phyloP scores from a whole-genome alignment of 257 asterid genomes.

The Solanum sejunctum region DNA sequence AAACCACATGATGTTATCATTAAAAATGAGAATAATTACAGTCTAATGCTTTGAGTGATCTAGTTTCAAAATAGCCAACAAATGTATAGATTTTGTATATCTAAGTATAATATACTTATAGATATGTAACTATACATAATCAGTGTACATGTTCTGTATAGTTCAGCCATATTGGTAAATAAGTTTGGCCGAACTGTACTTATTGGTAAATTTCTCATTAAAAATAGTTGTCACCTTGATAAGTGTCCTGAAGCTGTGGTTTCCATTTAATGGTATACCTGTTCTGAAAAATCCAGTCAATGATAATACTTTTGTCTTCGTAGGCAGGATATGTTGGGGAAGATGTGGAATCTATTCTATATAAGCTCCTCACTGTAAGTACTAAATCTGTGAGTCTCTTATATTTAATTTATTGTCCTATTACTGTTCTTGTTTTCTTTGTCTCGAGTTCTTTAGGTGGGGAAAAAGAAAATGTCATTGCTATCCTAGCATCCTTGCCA shows the following conservation, averaged over 20 bases:
- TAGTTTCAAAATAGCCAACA: not conserved
- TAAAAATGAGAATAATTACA: not conserved
- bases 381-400: not conserved
- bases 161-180: not conserved
- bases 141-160: not conserved
- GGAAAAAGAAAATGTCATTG: not conserved
- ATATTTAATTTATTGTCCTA: not conserved
- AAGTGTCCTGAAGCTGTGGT: not conserved
- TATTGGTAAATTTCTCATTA: not conserved
- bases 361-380: conserved; percentile 82
- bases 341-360: conserved; percentile 95
- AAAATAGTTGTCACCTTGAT: not conserved
- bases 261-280: not conserved
- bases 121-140: not conserved
- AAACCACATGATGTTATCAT: not conserved
- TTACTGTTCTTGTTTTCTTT: not conserved
- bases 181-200: not conserved
- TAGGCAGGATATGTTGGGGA: conserved; percentile 99
- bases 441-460: not conserved
- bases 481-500: not conserved
- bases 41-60: not conserved
- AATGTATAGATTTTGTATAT: not conserved
- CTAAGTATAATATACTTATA: not conserved
- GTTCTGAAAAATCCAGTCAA: not conserved
- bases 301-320: conserved; percentile 5